Base-by-base conservation (phyloP, 2,329 filamentous ascomycete genomes). In the Neonectria faginata region DNA sequence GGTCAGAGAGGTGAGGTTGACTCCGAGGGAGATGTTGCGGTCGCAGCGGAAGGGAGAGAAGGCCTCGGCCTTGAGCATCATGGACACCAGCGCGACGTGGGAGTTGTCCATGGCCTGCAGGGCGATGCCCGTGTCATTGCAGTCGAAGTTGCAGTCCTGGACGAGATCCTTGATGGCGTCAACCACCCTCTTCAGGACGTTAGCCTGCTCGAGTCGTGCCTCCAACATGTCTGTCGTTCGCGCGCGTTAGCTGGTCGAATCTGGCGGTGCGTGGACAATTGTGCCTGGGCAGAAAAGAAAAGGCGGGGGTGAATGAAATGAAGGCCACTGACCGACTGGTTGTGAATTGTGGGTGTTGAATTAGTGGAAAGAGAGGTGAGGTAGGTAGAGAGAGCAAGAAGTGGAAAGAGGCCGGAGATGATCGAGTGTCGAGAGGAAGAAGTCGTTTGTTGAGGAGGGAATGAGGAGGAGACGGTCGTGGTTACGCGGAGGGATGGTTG, bases 31-130 rank as follows among this genome's bases (percentile, higher is more conserved):
- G 75, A 99, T 95, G 85, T 99, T 99, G 78, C 97, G 95, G 84
- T 99, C 96, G 87, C 96, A 99, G 80, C 96, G 93, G 87, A 93
- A 99, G 57, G 94, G 94, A 7, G 90, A 91, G 86, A 99, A 99
- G 73, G 90, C 90, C 79, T 98, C 96, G 66, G 95, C 92, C 84
- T 96, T 96, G 80, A 99, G 92, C 87, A 97, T 90, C 96, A 99
- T 99, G 71, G 96, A 97, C 58, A 99, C 96, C 60, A 99, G 92
- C 67, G 96, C 96, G 75, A 99, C 96, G 83, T 99, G 96, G 55
- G 94, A 98, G 89, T 98, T 99, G 86, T 99, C 96, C 97, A 99
- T 99, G 77, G 96, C 96, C 83, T 99, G 96, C 61, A 99, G 92
- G 56, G 95, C 94, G 77, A 99, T 96, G 68, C 96, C 96, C 60